A percentile compares a stretch with the other conserved stretches of the same genome.
phyloP scores from a whole-genome alignment of 129 eudicot species.

The Flaveria bidentis region DNA sequence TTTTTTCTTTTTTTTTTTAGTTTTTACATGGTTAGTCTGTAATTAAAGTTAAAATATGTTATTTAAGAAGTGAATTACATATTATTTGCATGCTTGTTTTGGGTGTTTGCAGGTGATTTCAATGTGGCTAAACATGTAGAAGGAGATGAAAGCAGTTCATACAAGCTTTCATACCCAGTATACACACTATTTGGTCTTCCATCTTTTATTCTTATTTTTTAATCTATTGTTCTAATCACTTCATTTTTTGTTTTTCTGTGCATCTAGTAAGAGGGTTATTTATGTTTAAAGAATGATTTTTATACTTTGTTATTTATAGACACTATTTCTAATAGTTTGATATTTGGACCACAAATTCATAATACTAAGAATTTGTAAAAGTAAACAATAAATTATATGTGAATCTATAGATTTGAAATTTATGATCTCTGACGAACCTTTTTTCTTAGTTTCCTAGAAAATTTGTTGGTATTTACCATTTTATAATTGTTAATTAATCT shows the following conservation, averaged over 20 bases:
- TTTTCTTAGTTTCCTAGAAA: too few relatives aligned
- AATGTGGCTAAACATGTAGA: slow-evolving; percentile 57
- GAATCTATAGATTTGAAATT: too few relatives aligned
- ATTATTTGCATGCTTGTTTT: neutral
- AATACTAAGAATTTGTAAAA: too few relatives aligned
- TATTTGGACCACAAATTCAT: too few relatives aligned
- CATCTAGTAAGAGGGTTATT: neutral
- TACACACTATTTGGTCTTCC: slow-evolving; percentile 30
- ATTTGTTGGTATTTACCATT: too few relatives aligned
- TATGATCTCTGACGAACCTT: too few relatives aligned
- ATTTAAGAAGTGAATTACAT: neutral
- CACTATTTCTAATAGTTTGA: neutral
- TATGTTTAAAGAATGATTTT: neutral
- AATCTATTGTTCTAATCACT: slow-evolving; percentile 10
- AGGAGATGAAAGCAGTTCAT: slow-evolving; percentile 37
- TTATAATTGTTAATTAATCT: too few relatives aligned
- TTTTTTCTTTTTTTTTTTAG: too few relatives aligned
- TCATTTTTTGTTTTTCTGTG: neutral
- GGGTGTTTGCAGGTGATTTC: slow-evolving; percentile 55
- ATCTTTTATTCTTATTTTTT: slow-evolving; percentile 17
- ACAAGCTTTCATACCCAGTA: slow-evolving; percentile 16
- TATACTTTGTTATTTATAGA: too few relatives aligned
- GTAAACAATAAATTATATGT: too few relatives aligned
- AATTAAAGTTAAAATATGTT: neutral
- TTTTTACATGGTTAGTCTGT: neutral